Evolutionary conservation across 257 asterid species (phyloP), one percentile per base, ranked within the genome.

Genomic region (Solanum chaucha): DNA sequence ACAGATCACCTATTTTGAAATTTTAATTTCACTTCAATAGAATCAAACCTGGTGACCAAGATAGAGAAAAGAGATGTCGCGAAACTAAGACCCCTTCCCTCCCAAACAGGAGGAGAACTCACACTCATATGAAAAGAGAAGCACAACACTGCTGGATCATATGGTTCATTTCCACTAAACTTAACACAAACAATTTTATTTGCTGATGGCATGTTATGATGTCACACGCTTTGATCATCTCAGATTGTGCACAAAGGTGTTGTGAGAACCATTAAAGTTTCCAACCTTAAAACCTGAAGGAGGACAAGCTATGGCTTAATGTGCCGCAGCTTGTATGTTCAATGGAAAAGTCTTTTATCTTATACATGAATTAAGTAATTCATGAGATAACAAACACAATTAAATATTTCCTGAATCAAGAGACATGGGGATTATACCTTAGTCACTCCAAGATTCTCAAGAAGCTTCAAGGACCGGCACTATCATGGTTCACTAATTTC

Each of bases 401-500:
- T 73, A 77, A 35, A 75, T n/a, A 24, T 77, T 44, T 24, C 36
- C 4, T 32, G 81, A 38, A 87, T 51, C 41, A 24, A 28, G 14
- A 48, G 48, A 38, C 51, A 55, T 58, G 46, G 67, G 41, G 20
- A 81, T 86, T 65, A 73, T 90, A 92, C 98, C 98, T 94, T 93
- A 5, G 94, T 90, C 36, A 91, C 95, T 91, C 97, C 89, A 87
- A 91, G 81, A 89, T 92, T 92, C 89, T 95, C 97, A 4, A 97
- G 97, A 87, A 95, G 97, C 91, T 93, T 95, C 94, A 91, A 84
- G 20, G 97, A 71, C 77, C 95, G 95, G 87, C 98, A 95, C 83
- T 93, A 95, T 82, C 97, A 93, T 40, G 95, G 91, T 87, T 95
- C 98, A 41, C 72, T 94, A 83, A 95, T 94, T 92, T 95, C 98